These are phyloP conservation scores for Candida argentea DNA, from an alignment of 805 yeast species.

Conservation along the genomic window DNA sequence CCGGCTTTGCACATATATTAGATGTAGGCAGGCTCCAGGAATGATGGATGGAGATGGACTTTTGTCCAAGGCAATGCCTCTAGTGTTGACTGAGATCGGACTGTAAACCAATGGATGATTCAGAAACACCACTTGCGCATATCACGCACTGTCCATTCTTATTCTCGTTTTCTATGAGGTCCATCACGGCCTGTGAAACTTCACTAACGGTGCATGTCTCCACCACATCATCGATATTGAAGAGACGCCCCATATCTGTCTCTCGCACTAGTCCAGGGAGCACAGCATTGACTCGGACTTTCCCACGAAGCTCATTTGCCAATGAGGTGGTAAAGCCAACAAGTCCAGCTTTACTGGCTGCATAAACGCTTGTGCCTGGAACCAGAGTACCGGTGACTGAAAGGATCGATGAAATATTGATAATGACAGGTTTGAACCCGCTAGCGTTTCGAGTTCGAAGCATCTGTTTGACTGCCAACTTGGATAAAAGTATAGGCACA, in stretches of 20 bases:
- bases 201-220: too few species aligned
- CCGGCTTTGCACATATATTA: too few species aligned
- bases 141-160: too few species aligned
- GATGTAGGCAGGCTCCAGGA: too few species aligned
- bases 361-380: constrained; percentile 56
- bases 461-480: constrained; percentile 42
- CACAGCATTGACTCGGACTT: constrained; percentile 53
- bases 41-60: too few species aligned
- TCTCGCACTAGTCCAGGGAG: constrained; percentile 58
- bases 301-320: constrained; percentile 48
- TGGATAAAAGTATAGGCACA: constrained; percentile 53
- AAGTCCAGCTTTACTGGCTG: constrained; percentile 65
- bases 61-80: too few species aligned
- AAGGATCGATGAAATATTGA: constrained; percentile 61
- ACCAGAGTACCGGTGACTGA: constrained; percentile 25
- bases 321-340: constrained; percentile 49
- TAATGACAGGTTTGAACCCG: constrained; percentile 22
- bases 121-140: too few species aligned
- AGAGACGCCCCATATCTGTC: constrained; percentile 53
- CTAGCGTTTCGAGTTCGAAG: constrained; percentile 18
- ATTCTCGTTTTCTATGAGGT: too few species aligned
- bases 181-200: too few species aligned
- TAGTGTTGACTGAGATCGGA: too few species aligned
- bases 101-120: too few species aligned
- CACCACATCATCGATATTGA: constrained; percentile 12